Evolutionary conservation across 2,329 filamentous ascomycete species (phyloP).

Genomic region (Fusarium sp.): DNA sequence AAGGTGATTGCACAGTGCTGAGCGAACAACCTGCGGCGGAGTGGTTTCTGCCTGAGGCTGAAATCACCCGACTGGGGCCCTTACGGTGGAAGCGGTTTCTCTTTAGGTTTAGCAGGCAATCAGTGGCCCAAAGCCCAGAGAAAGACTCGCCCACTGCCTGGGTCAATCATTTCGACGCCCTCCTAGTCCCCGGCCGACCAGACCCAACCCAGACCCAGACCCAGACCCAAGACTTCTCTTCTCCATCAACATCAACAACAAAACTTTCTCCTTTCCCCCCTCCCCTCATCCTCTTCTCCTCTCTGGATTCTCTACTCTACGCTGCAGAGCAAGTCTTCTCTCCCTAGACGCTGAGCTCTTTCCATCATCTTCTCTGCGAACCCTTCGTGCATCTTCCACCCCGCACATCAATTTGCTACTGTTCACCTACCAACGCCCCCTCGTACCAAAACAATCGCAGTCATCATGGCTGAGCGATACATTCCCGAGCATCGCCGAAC

Average conservation of each 20-base stretch:
- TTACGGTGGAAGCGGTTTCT: constrained; percentile 35
- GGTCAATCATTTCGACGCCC: constrained; percentile 39
- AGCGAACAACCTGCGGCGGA: neutral
- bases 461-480: constrained; percentile 95
- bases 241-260: constrained; percentile 41
- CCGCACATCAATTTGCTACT: constrained; percentile 44
- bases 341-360: constrained; percentile 28
- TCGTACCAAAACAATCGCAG: constrained; percentile 45
- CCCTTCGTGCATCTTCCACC: constrained; percentile 36
- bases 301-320: constrained; percentile 11
- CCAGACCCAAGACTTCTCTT: constrained; percentile 32
- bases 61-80: constrained; percentile 29
- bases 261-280: constrained; percentile 35
- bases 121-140: constrained; percentile 26
- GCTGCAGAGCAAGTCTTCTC: constrained; percentile 8
- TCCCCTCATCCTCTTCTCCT: constrained; percentile 25
- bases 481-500: constrained; percentile 99
- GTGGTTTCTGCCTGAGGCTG: constrained; percentile 42
- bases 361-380: constrained; percentile 19
- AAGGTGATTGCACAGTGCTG: constrained; percentile 3
- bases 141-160: constrained; percentile 30
- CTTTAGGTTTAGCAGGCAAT: constrained; percentile 33
- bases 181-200: constrained; percentile 34
- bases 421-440: constrained; percentile 38
- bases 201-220: constrained; percentile 15